Evolutionary conservation across 2,329 filamentous ascomycete genomes (phyloP).

Genomic region (Capronia epimyces): DNA sequence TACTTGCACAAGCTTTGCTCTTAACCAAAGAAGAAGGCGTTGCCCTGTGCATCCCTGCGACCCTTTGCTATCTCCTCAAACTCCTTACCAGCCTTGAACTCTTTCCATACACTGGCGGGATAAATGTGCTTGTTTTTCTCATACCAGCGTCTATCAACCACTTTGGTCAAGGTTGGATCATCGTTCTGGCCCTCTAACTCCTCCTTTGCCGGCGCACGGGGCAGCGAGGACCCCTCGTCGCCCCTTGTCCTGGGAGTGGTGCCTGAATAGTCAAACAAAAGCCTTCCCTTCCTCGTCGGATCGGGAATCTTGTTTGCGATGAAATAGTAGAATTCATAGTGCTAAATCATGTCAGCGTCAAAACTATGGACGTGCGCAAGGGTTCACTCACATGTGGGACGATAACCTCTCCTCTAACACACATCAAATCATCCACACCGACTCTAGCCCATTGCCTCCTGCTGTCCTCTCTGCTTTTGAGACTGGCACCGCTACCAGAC

Average conservation of each 20-base stretch:
- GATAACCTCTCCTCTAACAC: slow-evolving; percentile 84
- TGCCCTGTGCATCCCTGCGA: slow-evolving; percentile 78
- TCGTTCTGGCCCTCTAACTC: slow-evolving; percentile 69
- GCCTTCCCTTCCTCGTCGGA: slow-evolving; percentile 65
- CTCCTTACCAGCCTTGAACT: slow-evolving; percentile 85
- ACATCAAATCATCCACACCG: slow-evolving; percentile 89
- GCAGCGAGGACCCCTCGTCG: slow-evolving; percentile 38
- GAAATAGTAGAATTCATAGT: slow-evolving; percentile 97
- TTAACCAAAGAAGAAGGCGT: slow-evolving; percentile 76
- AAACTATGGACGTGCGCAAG: not conserved
- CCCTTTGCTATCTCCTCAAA: slow-evolving; percentile 60
- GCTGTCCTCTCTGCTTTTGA: slow-evolving; percentile 48
- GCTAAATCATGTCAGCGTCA: slow-evolving; percentile 48
- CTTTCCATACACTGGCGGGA: slow-evolving; percentile 90
- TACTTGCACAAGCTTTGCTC: not conserved
- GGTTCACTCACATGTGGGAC: slow-evolving; percentile 74
- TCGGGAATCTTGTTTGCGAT: slow-evolving; percentile 68
- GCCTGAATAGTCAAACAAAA: slow-evolving; percentile 70
- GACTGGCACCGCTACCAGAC: slow-evolving; percentile 43
- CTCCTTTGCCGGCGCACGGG: slow-evolving; percentile 45
- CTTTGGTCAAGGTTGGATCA: slow-evolving; percentile 79
- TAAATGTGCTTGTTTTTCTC: slow-evolving; percentile 98
- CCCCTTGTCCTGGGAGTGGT: slow-evolving; percentile 35
- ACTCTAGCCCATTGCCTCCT: slow-evolving; percentile 85
- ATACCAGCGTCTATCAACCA: slow-evolving; percentile 95